Percentiles rank a stretch among this genome's conserved stretches.
These are phyloP conservation scores for Mariannaea elegans DNA, from an alignment of 2,329 filamentous ascomycete genomes.

Conservation along the genomic window DNA sequence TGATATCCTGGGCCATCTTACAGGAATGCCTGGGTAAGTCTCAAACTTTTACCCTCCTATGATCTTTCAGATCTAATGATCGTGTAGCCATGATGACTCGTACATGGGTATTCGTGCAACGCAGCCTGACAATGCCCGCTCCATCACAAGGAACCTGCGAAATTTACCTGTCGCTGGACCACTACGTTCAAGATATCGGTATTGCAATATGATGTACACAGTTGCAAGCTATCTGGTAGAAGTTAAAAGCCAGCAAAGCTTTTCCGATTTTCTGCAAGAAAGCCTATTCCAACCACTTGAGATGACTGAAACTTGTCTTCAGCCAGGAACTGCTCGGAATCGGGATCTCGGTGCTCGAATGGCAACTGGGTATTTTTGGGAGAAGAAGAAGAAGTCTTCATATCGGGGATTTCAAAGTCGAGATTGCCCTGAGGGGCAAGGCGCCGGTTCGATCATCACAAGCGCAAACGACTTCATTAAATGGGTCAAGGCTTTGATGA, in stretches of 20 bases:
- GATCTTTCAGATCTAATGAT: background rate
- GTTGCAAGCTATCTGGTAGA: constrained; percentile 39
- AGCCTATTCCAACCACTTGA: constrained; percentile 38
- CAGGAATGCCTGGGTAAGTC: constrained; percentile 35
- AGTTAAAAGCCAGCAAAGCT: constrained; percentile 20
- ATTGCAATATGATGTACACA: constrained; percentile 44
- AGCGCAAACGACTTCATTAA: constrained; percentile 42
- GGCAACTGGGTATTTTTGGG: constrained; percentile 19
- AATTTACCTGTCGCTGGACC: constrained; percentile 38
- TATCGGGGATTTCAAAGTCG: constrained; percentile 10
- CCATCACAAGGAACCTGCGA: constrained; percentile 40
- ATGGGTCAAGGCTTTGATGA: constrained; percentile 41
- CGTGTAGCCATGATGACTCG: constrained; percentile 35
- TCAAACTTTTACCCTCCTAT: background rate
- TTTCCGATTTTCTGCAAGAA: constrained; percentile 34
- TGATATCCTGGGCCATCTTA: constrained; percentile 38
- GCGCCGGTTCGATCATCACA: constrained; percentile 42
- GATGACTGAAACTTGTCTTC: constrained; percentile 39
- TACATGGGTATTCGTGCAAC: constrained; percentile 29
- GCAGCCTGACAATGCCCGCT: constrained; percentile 32
- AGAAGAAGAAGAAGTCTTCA: background rate
- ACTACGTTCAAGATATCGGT: constrained; percentile 33
- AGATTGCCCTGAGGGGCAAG: constrained; percentile 40
- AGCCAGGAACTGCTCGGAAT: constrained; percentile 23
- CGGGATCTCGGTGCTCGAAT: constrained; percentile 34